Evolutionary conservation across 1,139 yeast genomes (phyloP), one percentile per base, ranked within the genome.

Genomic region (Diutina mesorugosa): DNA sequence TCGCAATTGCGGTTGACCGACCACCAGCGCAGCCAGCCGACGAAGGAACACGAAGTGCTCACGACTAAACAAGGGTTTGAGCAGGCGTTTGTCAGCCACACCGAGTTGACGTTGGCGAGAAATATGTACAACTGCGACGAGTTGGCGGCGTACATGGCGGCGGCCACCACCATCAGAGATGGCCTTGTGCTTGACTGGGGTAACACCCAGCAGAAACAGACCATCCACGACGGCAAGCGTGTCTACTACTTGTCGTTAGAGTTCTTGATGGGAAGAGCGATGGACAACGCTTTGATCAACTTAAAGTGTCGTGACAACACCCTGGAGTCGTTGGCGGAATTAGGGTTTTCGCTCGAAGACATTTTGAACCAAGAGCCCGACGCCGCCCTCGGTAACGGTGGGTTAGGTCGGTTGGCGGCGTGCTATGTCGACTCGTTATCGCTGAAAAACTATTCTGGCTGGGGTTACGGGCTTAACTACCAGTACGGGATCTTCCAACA

Each of bases 401-500:
- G 98, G 60, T 76, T 91, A 59, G 98, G 97, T 60, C 82, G 97
- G 69, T 77, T 91, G 66, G 97, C 97, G 47, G 97, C 97, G 47
- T 90, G 97, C 72, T 90, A 89, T 67, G 83, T 91, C 57, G 97
- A 91, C 72, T 89, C 97, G 0, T 74, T 91, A 67, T 83, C 95
- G 45, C 84, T 96, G 7, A 85, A 87, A 63, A 85, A 89, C 69
- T 89, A 88, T 69, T 90, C 95, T 41, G 96, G 96, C 56, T 90
- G 97, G 97, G 98, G 97, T 60, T 91, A 91, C 69, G 97, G 97
- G 59, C 76, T 90, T 63, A 85, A 95, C 67, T 90, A 90, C 72
- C 91, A 90, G 70, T 90, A 90, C 68, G 97, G 97, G 69, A 91
- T 91, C 64, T 91, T 91, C 72, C 82, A 90, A 64, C 98, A 91